A percentile compares a stretch with the other conserved stretches of the same genome.
Evolutionary conservation across 1,284 basidiomycete species (phyloP).

Genomic region (Pseudozyma hubeiensis): DNA sequence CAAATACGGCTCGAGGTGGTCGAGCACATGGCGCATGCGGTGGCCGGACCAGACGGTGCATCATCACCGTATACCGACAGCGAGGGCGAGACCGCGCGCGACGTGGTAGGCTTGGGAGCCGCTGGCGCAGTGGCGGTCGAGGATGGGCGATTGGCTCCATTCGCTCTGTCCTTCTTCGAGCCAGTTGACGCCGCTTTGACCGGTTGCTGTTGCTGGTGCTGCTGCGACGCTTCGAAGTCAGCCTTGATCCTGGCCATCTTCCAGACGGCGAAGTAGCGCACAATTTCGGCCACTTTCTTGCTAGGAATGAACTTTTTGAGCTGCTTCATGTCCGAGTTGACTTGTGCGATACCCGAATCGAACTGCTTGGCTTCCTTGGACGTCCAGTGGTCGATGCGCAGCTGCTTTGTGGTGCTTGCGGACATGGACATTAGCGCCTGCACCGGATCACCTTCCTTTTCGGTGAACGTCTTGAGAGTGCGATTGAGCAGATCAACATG

Average conservation of each 20-base stretch:
- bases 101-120: constrained; percentile 36
- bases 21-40: constrained; percentile 62
- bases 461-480: constrained; percentile 81
- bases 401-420: constrained; percentile 74
- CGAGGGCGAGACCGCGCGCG: constrained; percentile 60
- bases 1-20: constrained; percentile 55
- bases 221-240: constrained; percentile 30
- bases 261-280: constrained; percentile 86
- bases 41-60: constrained; percentile 27
- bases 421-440: constrained; percentile 84
- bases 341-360: constrained; percentile 78
- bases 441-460: constrained; percentile 76
- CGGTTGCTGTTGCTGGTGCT: constrained; percentile 14
- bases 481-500: constrained; percentile 84
- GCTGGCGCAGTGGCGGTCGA: constrained; percentile 13
- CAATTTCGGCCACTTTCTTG: constrained; percentile 79
- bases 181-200: constrained; percentile 8
- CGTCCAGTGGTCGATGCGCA: constrained; percentile 72
- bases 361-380: constrained; percentile 79
- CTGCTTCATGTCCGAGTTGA: constrained; percentile 81
- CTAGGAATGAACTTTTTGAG: constrained; percentile 80
- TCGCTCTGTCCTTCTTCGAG: constrained; percentile 25
- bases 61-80: constrained; percentile 52
- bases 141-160: constrained; percentile 13
- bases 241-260: constrained; percentile 74